Conservation (phyloP, 2,329 filamentous ascomycete species). For the Talaromyces sp. region DNA sequence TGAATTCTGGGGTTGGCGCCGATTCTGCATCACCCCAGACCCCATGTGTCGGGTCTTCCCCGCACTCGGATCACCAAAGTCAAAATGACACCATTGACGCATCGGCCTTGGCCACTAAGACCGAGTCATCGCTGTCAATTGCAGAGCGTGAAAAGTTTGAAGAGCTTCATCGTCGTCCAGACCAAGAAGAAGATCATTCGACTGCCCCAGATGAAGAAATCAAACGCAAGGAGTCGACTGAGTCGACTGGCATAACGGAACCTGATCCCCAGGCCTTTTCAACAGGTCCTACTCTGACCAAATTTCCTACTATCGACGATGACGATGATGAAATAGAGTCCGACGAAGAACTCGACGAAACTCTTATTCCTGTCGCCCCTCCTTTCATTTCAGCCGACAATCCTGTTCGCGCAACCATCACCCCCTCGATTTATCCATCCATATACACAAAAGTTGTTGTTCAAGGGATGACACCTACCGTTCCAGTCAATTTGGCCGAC, state of each 20-base stretch:
- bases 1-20: constrained; percentile 7
- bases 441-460: constrained; percentile 90
- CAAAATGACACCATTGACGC: constrained; percentile 3
- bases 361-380: constrained; percentile 71
- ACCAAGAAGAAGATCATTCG: constrained; percentile 27
- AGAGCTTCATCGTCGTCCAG: constrained; percentile 14
- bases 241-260: constrained; percentile 27
- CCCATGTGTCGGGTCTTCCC: constrained; percentile 7
- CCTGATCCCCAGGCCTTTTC: constrained; percentile 42
- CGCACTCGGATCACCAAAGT: constrained; percentile 9
- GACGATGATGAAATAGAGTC: constrained; percentile 12
- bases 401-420: constrained; percentile 76
- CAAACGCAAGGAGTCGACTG: constrained; percentile 27
- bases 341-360: constrained; percentile 50
- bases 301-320: constrained; percentile 11
- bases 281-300: constrained; percentile 40
- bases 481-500: constrained; percentile 84
- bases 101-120: constrained; percentile 20
- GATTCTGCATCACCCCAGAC: background rate
- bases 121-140: constrained; percentile 27
- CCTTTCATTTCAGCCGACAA: constrained; percentile 75
- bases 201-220: constrained; percentile 24
- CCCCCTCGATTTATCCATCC: constrained; percentile 70
- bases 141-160: constrained; percentile 20
- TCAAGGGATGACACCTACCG: constrained; percentile 76